Evolutionary conservation across 2,329 filamentous ascomycete genomes (phyloP).

Genomic region (Blumeria graminis): DNA sequence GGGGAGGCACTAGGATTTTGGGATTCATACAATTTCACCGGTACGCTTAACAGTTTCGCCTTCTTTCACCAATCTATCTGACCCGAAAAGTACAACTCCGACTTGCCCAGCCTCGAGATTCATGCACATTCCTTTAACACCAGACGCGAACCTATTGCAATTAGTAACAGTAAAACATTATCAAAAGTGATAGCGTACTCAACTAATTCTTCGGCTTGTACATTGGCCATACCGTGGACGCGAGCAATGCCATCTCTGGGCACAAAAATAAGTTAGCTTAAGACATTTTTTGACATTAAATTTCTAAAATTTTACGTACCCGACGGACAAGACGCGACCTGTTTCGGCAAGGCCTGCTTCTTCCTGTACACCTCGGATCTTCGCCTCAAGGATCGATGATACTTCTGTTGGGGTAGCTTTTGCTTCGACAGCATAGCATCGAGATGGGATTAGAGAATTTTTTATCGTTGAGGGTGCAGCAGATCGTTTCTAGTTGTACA

Average conservation of each 20-base stretch:
- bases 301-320: slow-evolving; percentile 38
- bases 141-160: slow-evolving; percentile 67
- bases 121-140: slow-evolving; percentile 99
- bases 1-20: slow-evolving; percentile 16
- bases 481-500: slow-evolving; percentile 52
- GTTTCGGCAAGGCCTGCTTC: slow-evolving; percentile 93
- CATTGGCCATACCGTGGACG: slow-evolving; percentile 99
- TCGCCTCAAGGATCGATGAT: slow-evolving; percentile 97
- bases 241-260: slow-evolving; percentile 98
- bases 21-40: slow-evolving; percentile 72
- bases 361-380: slow-evolving; percentile 95
- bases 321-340: slow-evolving; percentile 92
- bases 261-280: slow-evolving; percentile 7
- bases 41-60: slow-evolving; percentile 99
- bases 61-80: slow-evolving; percentile 98
- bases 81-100: slow-evolving; percentile 99
- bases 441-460: slow-evolving; percentile 45
- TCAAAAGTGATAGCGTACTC: slow-evolving; percentile 43
- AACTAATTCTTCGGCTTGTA: slow-evolving; percentile 99
- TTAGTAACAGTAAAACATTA: slow-evolving; percentile 6
- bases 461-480: slow-evolving; percentile 56
- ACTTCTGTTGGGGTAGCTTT: slow-evolving; percentile 96
- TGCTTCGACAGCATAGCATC: slow-evolving; percentile 76
- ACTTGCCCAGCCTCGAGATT: slow-evolving; percentile 99
- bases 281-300: neutral